Evolutionary conservation across 345 rosid species (phyloP).

Genomic region (Gossypium arboreum): DNA sequence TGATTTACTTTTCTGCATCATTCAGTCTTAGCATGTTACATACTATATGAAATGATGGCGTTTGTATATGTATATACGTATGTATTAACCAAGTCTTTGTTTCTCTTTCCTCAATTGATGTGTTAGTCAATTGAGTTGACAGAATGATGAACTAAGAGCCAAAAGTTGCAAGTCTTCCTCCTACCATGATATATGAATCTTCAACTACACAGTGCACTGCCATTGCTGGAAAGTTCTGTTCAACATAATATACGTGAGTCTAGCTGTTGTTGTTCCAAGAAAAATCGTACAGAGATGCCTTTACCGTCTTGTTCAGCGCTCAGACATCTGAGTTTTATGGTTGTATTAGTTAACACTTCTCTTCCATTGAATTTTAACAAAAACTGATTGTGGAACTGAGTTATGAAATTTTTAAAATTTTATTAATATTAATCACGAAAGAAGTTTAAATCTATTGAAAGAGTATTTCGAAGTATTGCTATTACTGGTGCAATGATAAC

Average conservation of each 20-base stretch:
- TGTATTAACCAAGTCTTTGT: slow-evolving; percentile 1
- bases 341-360: neutral
- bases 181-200: neutral
- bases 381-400: neutral
- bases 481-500: too few relatives aligned
- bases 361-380: neutral
- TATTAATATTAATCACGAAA: neutral
- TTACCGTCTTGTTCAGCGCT: neutral
- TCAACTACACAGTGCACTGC: neutral
- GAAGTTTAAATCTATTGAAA: too few relatives aligned
- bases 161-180: neutral
- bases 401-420: neutral
- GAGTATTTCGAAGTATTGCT: too few relatives aligned
- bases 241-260: neutral
- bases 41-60: neutral
- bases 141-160: slow-evolving; percentile 4
- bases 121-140: neutral
- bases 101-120: slow-evolving; percentile 3
- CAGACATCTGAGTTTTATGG: neutral
- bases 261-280: neutral
- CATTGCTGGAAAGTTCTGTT: neutral
- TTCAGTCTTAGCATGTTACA: neutral
- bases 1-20: neutral
- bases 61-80: neutral
- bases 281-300: neutral